These are phyloP conservation scores for Croton laevigatus DNA, from an alignment of 441 rosid species.

Conservation along the genomic window DNA sequence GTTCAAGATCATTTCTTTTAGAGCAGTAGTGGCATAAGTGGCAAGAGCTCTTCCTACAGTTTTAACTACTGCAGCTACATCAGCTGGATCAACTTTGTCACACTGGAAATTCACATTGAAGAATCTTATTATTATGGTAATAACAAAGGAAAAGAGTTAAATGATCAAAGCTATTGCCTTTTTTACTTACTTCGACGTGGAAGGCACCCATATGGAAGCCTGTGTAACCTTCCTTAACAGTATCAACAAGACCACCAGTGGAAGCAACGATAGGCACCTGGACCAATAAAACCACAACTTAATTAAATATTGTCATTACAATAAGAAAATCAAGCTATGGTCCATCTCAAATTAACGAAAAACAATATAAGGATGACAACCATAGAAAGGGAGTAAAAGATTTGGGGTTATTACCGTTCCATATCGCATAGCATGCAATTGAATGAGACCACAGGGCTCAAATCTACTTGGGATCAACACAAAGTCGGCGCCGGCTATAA, in stretches of 20 bases:
- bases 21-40: conserved; percentile 50
- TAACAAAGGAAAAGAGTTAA: neutral
- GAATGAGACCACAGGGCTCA: conserved; percentile 97
- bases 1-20: conserved; percentile 70
- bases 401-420: conserved; percentile 56
- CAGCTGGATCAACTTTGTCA: conserved; percentile 70
- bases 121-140: conserved; percentile 4
- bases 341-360: neutral
- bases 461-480: conserved; percentile 83
- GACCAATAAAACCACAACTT: neutral
- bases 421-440: conserved; percentile 92
- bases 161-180: neutral
- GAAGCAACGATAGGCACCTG: conserved; percentile 89
- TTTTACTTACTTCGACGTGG: conserved; percentile 52
- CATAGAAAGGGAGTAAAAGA: neutral
- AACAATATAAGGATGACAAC: neutral
- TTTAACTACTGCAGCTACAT: conserved; percentile 58
- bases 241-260: conserved; percentile 94
- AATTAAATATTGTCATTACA: neutral
- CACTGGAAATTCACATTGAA: conserved; percentile 44
- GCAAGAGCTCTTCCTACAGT: conserved; percentile 57
- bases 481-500: conserved; percentile 85
- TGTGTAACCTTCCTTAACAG: conserved; percentile 80
- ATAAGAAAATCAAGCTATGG: neutral
- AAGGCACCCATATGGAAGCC: conserved; percentile 91